These are phyloP conservation scores for Geotrichum carabidarum DNA, from an alignment of 1,139 yeast genomes.

Conservation along the genomic window DNA sequence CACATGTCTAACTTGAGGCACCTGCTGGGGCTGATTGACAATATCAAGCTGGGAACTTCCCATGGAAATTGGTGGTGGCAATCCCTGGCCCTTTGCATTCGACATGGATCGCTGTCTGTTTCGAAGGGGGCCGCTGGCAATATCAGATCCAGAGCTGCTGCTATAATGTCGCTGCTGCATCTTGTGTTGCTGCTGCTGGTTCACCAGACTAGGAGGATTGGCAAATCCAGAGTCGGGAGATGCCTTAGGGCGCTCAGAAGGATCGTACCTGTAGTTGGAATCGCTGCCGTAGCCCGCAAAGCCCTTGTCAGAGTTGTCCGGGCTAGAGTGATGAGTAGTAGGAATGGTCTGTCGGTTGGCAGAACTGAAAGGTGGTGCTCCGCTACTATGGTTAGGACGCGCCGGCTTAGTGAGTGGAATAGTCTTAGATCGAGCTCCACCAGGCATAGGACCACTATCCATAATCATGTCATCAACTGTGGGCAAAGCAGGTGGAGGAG, in stretches of 20 bases:
- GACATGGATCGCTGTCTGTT: not conserved
- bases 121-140: not conserved
- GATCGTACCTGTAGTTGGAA: slow-evolving; percentile 12
- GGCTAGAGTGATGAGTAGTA: slow-evolving; percentile 6
- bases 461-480: slow-evolving; percentile 19
- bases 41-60: not conserved
- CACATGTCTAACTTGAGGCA: not conserved
- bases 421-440: slow-evolving; percentile 13
- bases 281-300: slow-evolving; percentile 10
- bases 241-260: slow-evolving; percentile 12
- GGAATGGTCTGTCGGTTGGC: slow-evolving; percentile 7
- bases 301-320: slow-evolving; percentile 9
- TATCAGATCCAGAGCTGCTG: slow-evolving; percentile 8
- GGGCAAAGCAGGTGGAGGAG: slow-evolving; percentile 6
- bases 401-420: slow-evolving; percentile 3
- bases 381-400: slow-evolving; percentile 4
- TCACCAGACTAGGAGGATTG: slow-evolving; percentile 4
- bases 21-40: not conserved
- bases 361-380: not conserved
- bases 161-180: not conserved
- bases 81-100: not conserved
- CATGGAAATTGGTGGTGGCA: not conserved
- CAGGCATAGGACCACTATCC: slow-evolving; percentile 22
- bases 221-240: slow-evolving; percentile 19
- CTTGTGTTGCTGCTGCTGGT: not conserved